phyloP scores from a whole-genome alignment of 164 flowering plant genomes.

The grape (Vitis vinifera) region ASM3070453v1 NC_081815.1:12210501-12211000 shows the following conservation, averaged over 20 bases:
- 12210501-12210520: not conserved
- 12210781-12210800: slow-evolving; percentile 97
- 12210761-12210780: slow-evolving; percentile 99
- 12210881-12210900: slow-evolving; percentile 95
- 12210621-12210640: not conserved
- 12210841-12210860: not conserved
- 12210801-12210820: slow-evolving; percentile 75
- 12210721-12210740: slow-evolving; percentile 95
- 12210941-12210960: slow-evolving; percentile 93
- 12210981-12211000: not conserved
- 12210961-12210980: slow-evolving; percentile 65
- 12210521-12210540: not conserved
- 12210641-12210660: slow-evolving; percentile 66
- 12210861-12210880: slow-evolving; percentile 3
- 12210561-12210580: not conserved
- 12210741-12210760: slow-evolving; percentile 99
- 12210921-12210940: slow-evolving; percentile 88
- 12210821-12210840: not conserved
- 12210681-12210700: slow-evolving; percentile 77
- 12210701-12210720: slow-evolving; percentile 87
- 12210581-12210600: not conserved
- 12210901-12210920: slow-evolving; percentile 91
- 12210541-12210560: not conserved
- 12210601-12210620: too few relatives aligned
- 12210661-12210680: slow-evolving; percentile 83